Evolutionary conservation across 139 green algal species (phyloP), one percentile per base, ranked within the genome.

Genomic region (Chlamydomonas sphaeroides): DNA sequence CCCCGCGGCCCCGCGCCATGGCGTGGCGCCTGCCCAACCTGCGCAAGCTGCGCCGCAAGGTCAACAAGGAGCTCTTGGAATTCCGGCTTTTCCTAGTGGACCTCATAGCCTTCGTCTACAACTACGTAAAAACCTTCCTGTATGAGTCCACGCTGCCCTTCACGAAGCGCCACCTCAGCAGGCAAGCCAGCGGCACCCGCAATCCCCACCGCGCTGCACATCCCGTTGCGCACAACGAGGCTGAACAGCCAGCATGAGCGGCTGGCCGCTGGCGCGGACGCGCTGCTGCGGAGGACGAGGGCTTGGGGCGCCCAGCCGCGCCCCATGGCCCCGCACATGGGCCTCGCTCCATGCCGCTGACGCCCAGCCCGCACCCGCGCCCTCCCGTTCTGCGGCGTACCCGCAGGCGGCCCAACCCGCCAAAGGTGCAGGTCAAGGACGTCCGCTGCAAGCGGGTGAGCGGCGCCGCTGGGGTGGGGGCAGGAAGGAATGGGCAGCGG

Each of bases 371-470:
- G n/a, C n/a, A n/a, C n/a, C n/a, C n/a, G n/a, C n/a, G n/a, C n/a
- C n/a, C n/a, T n/a, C n/a, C n/a, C n/a, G n/a, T n/a, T n/a, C n/a
- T n/a, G n/a, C n/a, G n/a, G n/a, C n/a, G n/a, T n/a, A n/a, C 23
- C 36, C 56, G 5, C 65, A 87, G 82, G 73, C 10, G 28, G 66
- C 82, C 82, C 14, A 62, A 25, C 0, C 73, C 73, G 2, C 82
- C 82, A 21, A 73, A 63, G 25, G 73, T 66, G 30, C 30, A 36
- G 21, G 65, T 83, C 66, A 87, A 87, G 73, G 82, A 87, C 49
- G 67, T 87, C 32, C 35, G 82, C 10, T 79, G 72, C 20, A 87
- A 87, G 56, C 42, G 82, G 74, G 82, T 87, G 74, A 53, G 56
- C 11, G 45, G 14, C 11, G 11, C 45, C 11, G 45, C 45, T 10